phyloP scores from a whole-genome alignment of 139 green algal genomes.

The Zygnema cylindricum region DNA sequence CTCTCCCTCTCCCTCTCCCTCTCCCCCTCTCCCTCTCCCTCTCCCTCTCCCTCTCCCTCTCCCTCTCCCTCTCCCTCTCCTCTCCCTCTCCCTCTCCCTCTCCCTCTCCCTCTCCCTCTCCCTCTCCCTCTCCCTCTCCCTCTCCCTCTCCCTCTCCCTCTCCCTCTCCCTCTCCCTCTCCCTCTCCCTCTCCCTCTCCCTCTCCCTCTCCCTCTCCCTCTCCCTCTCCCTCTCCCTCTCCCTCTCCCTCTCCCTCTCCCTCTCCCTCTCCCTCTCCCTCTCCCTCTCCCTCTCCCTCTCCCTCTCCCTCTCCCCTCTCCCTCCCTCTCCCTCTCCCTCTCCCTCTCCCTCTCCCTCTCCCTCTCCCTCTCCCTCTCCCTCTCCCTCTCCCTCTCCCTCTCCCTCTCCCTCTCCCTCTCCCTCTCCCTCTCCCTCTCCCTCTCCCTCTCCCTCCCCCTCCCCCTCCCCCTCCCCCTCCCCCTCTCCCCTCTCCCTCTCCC shows the following conservation, averaged over 20 bases:
- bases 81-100: background rate
- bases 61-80: background rate
- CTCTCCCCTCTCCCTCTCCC: too few relatives aligned
- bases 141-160: background rate
- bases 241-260: background rate
- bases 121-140: too few relatives aligned
- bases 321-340: conserved; percentile 6
- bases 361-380: background rate
- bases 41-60: background rate
- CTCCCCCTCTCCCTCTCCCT: background rate
- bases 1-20: background rate
- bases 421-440: background rate
- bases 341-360: background rate
- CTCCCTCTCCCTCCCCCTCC: background rate
- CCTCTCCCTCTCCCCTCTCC: background rate
- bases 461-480: too few relatives aligned
- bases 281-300: background rate
- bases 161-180: background rate
- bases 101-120: too few relatives aligned
- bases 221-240: background rate
- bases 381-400: background rate
- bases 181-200: background rate
- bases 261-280: background rate
- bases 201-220: background rate
- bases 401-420: background rate